A percentile compares a stretch with the other conserved stretches of the same genome.
These are phyloP conservation scores for Cercospora canescens DNA, from an alignment of 2,329 filamentous ascomycete genomes.

Conservation along the genomic window DNA sequence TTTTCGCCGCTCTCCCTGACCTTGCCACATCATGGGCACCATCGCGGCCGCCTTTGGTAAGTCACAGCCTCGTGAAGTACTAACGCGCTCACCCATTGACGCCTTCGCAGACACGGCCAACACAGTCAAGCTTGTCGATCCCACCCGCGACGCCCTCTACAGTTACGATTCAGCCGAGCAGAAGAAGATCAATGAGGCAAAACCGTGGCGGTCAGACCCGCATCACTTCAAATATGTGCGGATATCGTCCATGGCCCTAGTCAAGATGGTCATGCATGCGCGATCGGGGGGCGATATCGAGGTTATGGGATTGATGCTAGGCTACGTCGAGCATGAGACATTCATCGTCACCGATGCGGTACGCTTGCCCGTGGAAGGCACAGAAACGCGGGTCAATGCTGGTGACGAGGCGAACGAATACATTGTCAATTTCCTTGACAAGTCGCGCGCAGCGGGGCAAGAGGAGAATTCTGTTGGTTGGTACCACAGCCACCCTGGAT, in stretches of 20 bases:
- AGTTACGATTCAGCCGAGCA: slow-evolving; percentile 71
- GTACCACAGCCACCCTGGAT: slow-evolving; percentile 98
- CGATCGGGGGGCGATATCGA: slow-evolving; percentile 90
- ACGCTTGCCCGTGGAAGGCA: slow-evolving; percentile 90
- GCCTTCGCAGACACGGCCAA: slow-evolving; percentile 77
- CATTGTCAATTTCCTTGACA: slow-evolving; percentile 80
- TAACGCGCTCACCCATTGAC: slow-evolving; percentile 4
- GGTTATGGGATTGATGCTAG: slow-evolving; percentile 98
- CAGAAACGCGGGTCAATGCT: slow-evolving; percentile 97
- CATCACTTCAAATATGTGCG: slow-evolving; percentile 92
- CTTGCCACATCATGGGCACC: slow-evolving; percentile 38
- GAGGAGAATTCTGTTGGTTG: slow-evolving; percentile 93
- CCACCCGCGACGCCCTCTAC: slow-evolving; percentile 88
- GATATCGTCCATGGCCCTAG: slow-evolving; percentile 87
- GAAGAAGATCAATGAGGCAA: slow-evolving; percentile 62
- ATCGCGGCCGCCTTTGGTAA: slow-evolving; percentile 11
- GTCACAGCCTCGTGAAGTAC: not conserved
- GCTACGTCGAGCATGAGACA: slow-evolving; percentile 80
- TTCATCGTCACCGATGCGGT: slow-evolving; percentile 95
- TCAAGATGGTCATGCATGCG: slow-evolving; percentile 99
- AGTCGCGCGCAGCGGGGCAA: slow-evolving; percentile 72
- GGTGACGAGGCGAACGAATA: slow-evolving; percentile 97
- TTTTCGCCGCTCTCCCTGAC: slow-evolving; percentile 1
- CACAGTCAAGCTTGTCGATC: slow-evolving; percentile 75
- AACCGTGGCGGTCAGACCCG: slow-evolving; percentile 76